Percentiles rank a stretch among this genome's conserved stretches.
phyloP scores from a whole-genome alignment of 2,329 filamentous ascomycete species.

The Penicillium frequentans region DNA sequence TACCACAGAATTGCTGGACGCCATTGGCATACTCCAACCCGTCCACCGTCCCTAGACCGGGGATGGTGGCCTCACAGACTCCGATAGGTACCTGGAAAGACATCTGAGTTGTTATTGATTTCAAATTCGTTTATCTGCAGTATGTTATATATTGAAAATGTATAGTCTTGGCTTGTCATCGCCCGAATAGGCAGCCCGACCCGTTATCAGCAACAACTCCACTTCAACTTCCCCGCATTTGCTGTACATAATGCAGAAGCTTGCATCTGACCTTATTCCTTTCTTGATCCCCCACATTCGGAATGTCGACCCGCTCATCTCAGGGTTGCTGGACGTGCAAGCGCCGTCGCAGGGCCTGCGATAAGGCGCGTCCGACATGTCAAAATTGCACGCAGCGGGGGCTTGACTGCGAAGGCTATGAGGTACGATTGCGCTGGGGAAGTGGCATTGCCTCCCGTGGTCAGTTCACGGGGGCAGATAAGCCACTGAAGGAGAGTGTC shows the following conservation, averaged over 20 bases:
- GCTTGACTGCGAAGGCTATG: constrained; percentile 31
- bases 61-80: constrained; percentile 17
- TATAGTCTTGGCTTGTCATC: constrained; percentile 1
- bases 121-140: neutral
- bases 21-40: constrained; percentile 23
- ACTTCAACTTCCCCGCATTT: constrained; percentile 12
- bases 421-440: constrained; percentile 31
- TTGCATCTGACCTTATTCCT: neutral
- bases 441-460: constrained; percentile 34
- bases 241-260: constrained; percentile 1
- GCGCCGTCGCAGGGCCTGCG: constrained; percentile 28
- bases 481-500: constrained; percentile 24
- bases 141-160: neutral
- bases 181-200: constrained; percentile 18
- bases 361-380: constrained; percentile 27
- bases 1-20: constrained; percentile 27
- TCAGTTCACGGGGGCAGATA: constrained; percentile 29
- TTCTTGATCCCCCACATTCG: constrained; percentile 7
- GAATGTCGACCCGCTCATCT: constrained; percentile 33
- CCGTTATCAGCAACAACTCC: constrained; percentile 8
- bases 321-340: constrained; percentile 36
- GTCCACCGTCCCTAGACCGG: constrained; percentile 19
- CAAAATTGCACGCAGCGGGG: constrained; percentile 24
- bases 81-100: constrained; percentile 19
- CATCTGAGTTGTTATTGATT: constrained; percentile 5